A percentile compares a stretch with the other conserved stretches of the same genome.
phyloP scores from a whole-genome alignment of 163 green algal species.

The Scenedesmus sp. region DNA sequence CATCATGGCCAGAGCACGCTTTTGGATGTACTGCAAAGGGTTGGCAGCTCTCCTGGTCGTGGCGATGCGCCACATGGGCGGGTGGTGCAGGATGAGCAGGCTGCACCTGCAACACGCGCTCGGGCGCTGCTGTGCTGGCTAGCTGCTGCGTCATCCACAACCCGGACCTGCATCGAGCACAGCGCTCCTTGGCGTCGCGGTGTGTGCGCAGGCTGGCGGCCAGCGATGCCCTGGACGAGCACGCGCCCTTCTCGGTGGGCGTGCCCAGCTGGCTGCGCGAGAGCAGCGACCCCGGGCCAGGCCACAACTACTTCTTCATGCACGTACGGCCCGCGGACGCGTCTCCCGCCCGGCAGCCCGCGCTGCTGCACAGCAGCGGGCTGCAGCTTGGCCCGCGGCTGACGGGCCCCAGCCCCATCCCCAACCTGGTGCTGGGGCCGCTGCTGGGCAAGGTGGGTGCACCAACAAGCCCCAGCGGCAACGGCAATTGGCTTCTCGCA shows the following conservation, averaged over 20 bases:
- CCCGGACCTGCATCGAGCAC: too few species aligned
- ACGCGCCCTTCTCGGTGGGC: slow-evolving; percentile 48
- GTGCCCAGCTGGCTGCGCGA: slow-evolving; percentile 49
- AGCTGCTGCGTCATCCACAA: too few species aligned
- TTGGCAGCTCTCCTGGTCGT: too few species aligned
- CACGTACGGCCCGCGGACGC: slow-evolving; percentile 29
- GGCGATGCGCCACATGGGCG: too few species aligned
- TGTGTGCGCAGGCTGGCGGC: slow-evolving; percentile 38
- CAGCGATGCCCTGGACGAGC: slow-evolving; percentile 18
- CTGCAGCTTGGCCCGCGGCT: slow-evolving; percentile 2
- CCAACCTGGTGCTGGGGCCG: slow-evolving; percentile 49
- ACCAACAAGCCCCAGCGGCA: too few species aligned
- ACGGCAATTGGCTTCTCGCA: too few species aligned
- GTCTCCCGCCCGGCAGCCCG: neutral
- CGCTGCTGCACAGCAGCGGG: neutral
- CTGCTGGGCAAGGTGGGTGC: slow-evolving; percentile 39
- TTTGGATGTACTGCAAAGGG: too few species aligned
- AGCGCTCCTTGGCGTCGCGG: neutral
- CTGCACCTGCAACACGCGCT: too few species aligned
- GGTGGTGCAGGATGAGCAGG: too few species aligned
- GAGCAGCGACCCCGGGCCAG: slow-evolving; percentile 6
- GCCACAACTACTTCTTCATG: slow-evolving; percentile 55
- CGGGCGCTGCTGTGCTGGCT: too few species aligned
- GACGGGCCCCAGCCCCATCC: neutral
- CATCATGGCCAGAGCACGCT: too few species aligned